Evolutionary conservation across 78 protist species (phyloP).

Genomic region (Protostelium mycophagum): DNA sequence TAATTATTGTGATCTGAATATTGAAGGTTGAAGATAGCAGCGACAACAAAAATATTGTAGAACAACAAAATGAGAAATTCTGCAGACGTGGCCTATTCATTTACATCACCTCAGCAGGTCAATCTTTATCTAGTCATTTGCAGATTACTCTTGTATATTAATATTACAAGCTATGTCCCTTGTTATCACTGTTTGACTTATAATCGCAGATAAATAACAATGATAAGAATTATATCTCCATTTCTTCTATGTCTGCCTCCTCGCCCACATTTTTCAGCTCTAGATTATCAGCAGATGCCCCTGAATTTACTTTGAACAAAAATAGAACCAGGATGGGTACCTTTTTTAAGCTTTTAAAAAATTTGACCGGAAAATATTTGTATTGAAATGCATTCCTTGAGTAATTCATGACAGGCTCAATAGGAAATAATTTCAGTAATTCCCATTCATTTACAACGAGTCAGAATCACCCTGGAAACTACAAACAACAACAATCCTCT

Average conservation of each 20-base stretch:
- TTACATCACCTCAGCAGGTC: background rate
- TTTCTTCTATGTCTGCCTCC: background rate
- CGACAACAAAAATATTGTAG: background rate
- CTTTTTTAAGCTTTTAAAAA: too few species aligned
- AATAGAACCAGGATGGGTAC: background rate
- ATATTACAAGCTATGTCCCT: too few species aligned
- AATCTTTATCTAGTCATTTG: too few species aligned
- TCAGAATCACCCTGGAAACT: background rate
- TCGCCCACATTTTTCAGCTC: background rate
- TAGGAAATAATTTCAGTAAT: background rate
- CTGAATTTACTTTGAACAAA: background rate
- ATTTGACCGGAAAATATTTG: too few species aligned
- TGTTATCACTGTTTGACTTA: too few species aligned
- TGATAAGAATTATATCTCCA: too few species aligned
- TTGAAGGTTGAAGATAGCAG: background rate
- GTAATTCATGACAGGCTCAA: background rate
- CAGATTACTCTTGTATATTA: too few species aligned
- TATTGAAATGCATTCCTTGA: background rate
- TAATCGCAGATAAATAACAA: too few species aligned
- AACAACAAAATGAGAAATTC: background rate
- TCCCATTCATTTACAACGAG: background rate
- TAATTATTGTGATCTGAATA: background rate
- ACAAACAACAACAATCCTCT: background rate
- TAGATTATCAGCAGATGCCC: background rate
- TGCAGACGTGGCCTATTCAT: background rate